Evolutionary conservation across 345 rosid genomes (phyloP).

Genomic region (Hypericum androsaemum): DNA sequence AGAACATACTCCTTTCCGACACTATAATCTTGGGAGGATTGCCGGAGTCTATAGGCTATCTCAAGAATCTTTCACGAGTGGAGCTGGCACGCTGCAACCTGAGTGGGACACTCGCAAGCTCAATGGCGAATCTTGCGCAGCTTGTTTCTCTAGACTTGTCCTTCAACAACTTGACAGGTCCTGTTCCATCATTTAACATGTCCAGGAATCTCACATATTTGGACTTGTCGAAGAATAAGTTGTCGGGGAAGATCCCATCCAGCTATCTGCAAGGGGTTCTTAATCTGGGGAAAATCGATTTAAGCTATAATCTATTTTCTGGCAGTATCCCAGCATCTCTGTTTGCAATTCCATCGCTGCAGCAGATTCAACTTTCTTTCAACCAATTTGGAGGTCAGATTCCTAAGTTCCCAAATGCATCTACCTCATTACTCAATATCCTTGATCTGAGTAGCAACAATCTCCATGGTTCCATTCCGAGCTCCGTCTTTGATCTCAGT

Average conservation of each 20-base stretch:
- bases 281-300: slow-evolving; percentile 23
- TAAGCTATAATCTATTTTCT: slow-evolving; percentile 18
- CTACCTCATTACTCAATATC: slow-evolving; percentile 9
- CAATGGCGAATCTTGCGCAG: slow-evolving; percentile 15
- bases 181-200: not conserved
- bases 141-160: slow-evolving; percentile 17
- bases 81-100: slow-evolving; percentile 12
- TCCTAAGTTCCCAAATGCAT: not conserved
- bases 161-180: not conserved
- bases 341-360: slow-evolving; percentile 14
- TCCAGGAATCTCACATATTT: slow-evolving; percentile 15
- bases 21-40: slow-evolving; percentile 25
- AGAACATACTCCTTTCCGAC: slow-evolving; percentile 7
- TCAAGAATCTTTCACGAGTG: slow-evolving; percentile 12
- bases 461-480: slow-evolving; percentile 25
- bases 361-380: slow-evolving; percentile 13
- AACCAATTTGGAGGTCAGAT: slow-evolving; percentile 25
- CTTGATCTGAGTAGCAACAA: slow-evolving; percentile 38
- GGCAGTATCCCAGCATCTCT: slow-evolving; percentile 28
- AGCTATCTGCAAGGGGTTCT: slow-evolving; percentile 5
- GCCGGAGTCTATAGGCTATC: slow-evolving; percentile 27
- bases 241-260: not conserved
- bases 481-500: slow-evolving; percentile 1
- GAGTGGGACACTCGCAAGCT: slow-evolving; percentile 19
- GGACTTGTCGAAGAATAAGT: not conserved